Conservation (phyloP, 139 green algal genomes). For the Coelastrella sp. region DNA sequence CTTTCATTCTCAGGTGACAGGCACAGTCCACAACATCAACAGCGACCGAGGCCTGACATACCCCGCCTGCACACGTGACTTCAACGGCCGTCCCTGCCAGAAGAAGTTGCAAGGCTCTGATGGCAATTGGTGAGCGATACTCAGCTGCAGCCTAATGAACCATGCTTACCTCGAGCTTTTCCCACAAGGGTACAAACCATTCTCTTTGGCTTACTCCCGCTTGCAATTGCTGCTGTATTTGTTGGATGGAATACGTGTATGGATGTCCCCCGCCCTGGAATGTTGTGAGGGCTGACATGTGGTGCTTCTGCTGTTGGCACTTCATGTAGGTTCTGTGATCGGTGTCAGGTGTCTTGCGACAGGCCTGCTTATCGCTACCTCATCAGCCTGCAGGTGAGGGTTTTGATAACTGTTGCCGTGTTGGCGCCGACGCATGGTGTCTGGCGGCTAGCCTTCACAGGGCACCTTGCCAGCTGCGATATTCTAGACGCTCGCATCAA, state of each 20-base stretch:
- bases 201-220: too few relatives aligned
- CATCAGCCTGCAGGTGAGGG: constrained; percentile 24
- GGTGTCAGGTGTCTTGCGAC: constrained; percentile 41
- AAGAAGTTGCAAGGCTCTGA: constrained; percentile 79
- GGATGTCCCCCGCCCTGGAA: background rate
- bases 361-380: constrained; percentile 65
- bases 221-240: too few relatives aligned
- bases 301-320: background rate
- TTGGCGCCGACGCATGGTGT: too few relatives aligned
- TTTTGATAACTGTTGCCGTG: too few relatives aligned
- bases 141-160: background rate
- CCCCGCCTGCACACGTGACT: constrained; percentile 68
- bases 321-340: constrained; percentile 53
- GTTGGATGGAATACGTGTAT: too few relatives aligned
- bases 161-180: too few relatives aligned
- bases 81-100: constrained; percentile 74
- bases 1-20: constrained; percentile 41
- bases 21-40: constrained; percentile 68
- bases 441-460: too few relatives aligned
- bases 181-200: too few relatives aligned
- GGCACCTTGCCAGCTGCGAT: too few relatives aligned
- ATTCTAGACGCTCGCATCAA: too few relatives aligned
- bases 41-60: constrained; percentile 66
- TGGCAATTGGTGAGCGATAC: constrained; percentile 36
- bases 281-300: background rate